Conservation (phyloP, 805 yeast species). For the Myxozyma monticola region DNA sequence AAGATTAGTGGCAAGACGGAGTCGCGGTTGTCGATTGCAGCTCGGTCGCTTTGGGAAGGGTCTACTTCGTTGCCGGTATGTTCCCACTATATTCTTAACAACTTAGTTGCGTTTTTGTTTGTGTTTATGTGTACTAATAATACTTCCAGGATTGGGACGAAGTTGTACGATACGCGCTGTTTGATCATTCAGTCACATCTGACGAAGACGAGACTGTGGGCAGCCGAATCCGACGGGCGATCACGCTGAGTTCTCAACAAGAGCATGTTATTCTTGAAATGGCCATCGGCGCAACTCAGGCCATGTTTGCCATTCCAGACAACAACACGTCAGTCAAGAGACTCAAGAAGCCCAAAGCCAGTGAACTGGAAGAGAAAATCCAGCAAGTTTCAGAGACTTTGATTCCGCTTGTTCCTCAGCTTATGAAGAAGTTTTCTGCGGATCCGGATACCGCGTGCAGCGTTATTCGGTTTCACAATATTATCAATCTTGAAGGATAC, state of each 20-base stretch:
- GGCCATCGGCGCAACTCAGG: conserved; percentile 20
- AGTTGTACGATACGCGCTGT: conserved; percentile 17
- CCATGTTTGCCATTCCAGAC: conserved; percentile 2
- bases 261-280: conserved; percentile 20
- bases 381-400: conserved; percentile 16
- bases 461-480: conserved; percentile 29
- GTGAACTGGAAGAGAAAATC: conserved; percentile 7
- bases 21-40: conserved; percentile 25
- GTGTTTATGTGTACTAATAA: neutral
- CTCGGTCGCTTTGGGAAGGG: conserved; percentile 19
- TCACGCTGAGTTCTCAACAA: conserved; percentile 15
- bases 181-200: conserved; percentile 13
- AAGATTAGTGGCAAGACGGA: conserved; percentile 14
- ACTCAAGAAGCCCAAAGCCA: neutral
- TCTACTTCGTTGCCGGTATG: conserved; percentile 11
- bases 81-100: neutral
- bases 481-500: conserved; percentile 31
- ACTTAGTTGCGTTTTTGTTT: neutral
- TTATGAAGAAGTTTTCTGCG: conserved; percentile 33
- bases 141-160: conserved; percentile 9
- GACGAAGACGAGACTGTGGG: conserved; percentile 11
- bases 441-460: conserved; percentile 30
- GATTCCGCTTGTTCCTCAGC: conserved; percentile 28
- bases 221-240: neutral
- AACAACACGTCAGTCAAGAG: neutral